A percentile compares a stretch with the other conserved stretches of the same genome.
Conservation (phyloP, 1,139 yeast genomes). For the Torulaspora pretoriensis region DNA sequence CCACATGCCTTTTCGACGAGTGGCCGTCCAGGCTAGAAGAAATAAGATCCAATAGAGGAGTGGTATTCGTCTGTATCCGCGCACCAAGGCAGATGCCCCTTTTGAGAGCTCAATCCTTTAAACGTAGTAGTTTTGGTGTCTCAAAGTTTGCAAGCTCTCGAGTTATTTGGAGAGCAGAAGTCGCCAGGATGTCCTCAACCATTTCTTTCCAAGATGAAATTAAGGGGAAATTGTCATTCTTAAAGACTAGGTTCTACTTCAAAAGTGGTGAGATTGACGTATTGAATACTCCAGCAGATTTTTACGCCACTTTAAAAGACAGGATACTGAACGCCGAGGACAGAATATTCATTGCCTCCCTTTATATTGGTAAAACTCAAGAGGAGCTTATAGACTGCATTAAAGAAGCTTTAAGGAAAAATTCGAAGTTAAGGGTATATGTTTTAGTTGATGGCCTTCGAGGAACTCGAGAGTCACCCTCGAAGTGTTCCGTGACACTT, state of each 20-base stretch:
- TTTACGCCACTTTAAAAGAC: slow-evolving; percentile 57
- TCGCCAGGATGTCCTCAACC: slow-evolving; percentile 8
- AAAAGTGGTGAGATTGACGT: slow-evolving; percentile 59
- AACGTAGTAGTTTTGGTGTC: neutral
- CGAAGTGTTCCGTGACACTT: slow-evolving; percentile 69
- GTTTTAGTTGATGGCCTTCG: slow-evolving; percentile 83
- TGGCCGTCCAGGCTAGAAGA: neutral
- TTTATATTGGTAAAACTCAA: slow-evolving; percentile 83
- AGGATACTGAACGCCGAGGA: slow-evolving; percentile 53
- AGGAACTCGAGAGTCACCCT: slow-evolving; percentile 91
- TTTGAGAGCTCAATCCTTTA: neutral
- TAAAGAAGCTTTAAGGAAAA: slow-evolving; percentile 52
- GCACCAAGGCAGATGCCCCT: neutral
- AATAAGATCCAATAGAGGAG: neutral
- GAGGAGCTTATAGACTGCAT: slow-evolving; percentile 64
- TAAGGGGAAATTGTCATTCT: slow-evolving; percentile 16
- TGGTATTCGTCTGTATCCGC: neutral
- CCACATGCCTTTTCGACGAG: neutral
- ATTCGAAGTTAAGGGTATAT: slow-evolving; percentile 60
- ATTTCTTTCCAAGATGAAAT: slow-evolving; percentile 13
- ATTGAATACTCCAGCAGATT: slow-evolving; percentile 60
- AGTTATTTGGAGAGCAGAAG: neutral
- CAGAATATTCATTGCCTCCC: slow-evolving; percentile 74
- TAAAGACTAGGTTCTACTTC: slow-evolving; percentile 53
- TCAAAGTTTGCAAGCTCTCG: neutral